A percentile compares a stretch with the other conserved stretches of the same genome.
Conservation (phyloP, 495 filamentous ascomycete species). For the Peziza echinospora region DNA sequence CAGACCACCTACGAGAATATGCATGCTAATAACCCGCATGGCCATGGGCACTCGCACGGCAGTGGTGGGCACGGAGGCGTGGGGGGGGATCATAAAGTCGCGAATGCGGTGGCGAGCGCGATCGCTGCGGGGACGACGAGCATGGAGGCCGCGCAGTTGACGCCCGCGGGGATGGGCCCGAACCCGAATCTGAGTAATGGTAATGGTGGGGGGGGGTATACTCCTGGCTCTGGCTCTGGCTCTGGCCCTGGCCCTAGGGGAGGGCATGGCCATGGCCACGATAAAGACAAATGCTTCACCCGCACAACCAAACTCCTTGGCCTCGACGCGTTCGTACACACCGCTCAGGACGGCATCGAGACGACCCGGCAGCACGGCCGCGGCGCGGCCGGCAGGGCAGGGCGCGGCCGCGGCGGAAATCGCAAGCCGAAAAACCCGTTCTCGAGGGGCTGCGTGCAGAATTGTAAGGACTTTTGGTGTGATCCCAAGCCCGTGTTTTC, state of each 20-base stretch:
- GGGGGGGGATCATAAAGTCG: too few relatives aligned
- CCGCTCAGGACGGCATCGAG: constrained; percentile 42
- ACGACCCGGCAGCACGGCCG: too few relatives aligned
- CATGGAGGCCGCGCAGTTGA: too few relatives aligned
- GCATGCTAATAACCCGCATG: constrained; percentile 29
- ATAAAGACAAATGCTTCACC: constrained; percentile 33
- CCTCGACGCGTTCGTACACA: constrained; percentile 75
- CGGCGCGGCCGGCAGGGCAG: constrained; percentile 27
- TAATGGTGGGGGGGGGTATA: too few relatives aligned
- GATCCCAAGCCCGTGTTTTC: constrained; percentile 61
- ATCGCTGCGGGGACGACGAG: too few relatives aligned
- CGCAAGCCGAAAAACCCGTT: constrained; percentile 51
- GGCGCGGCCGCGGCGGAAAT: constrained; percentile 21
- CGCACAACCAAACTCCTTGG: constrained; percentile 72
- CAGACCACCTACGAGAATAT: constrained; percentile 94
- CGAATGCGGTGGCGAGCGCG: too few relatives aligned
- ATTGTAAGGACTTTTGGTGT: constrained; percentile 93
- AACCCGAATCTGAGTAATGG: too few relatives aligned
- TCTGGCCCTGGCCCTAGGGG: too few relatives aligned
- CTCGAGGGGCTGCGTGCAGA: constrained; percentile 54
- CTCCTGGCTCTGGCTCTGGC: too few relatives aligned
- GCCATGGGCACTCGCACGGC: constrained; percentile 26
- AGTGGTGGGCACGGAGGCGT: too few relatives aligned
- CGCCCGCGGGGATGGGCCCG: too few relatives aligned
- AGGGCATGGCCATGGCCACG: constrained; percentile 15